Evolutionary conservation across 768 basidiomycete genomes (phyloP).

Genomic region (Auricularia cornea): DNA sequence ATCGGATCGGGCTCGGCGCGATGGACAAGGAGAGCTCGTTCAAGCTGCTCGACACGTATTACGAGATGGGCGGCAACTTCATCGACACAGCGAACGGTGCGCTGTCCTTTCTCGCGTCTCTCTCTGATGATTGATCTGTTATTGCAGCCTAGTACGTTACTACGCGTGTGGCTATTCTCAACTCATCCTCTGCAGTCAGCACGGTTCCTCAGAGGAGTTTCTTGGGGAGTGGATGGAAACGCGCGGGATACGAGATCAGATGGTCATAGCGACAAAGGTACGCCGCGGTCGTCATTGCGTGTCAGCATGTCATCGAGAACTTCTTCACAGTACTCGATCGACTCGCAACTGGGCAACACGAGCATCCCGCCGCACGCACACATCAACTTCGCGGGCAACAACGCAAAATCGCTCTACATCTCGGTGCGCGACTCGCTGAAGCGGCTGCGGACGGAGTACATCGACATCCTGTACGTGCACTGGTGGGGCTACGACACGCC

Average conservation of each 20-base stretch:
- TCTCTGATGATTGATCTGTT: not conserved
- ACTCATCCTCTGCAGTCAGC: constrained; percentile 16
- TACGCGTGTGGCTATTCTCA: too few relatives aligned
- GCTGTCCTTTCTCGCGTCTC: not conserved
- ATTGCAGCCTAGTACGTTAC: constrained; percentile 9
- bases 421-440: constrained; percentile 16
- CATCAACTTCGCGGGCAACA: constrained; percentile 25
- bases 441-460: constrained; percentile 20
- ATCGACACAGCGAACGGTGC: constrained; percentile 33
- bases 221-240: constrained; percentile 42
- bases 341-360: not conserved
- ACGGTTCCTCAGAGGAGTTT: constrained; percentile 34
- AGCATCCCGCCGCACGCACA: constrained; percentile 2
- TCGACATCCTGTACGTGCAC: constrained; percentile 25
- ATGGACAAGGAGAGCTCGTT: constrained; percentile 32
- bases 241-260: constrained; percentile 34
- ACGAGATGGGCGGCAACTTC: constrained; percentile 34
- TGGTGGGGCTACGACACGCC: constrained; percentile 29
- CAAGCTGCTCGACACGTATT: constrained; percentile 34
- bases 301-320: not conserved
- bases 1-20: constrained; percentile 17
- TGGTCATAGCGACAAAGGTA: constrained; percentile 38
- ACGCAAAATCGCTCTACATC: constrained; percentile 19
- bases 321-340: not conserved
- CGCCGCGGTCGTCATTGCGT: not conserved